Percentiles rank a stretch among this genome's conserved stretches.
Evolutionary conservation across 2,329 filamentous ascomycete genomes (phyloP).

Genomic region (Neonectria ditissima): DNA sequence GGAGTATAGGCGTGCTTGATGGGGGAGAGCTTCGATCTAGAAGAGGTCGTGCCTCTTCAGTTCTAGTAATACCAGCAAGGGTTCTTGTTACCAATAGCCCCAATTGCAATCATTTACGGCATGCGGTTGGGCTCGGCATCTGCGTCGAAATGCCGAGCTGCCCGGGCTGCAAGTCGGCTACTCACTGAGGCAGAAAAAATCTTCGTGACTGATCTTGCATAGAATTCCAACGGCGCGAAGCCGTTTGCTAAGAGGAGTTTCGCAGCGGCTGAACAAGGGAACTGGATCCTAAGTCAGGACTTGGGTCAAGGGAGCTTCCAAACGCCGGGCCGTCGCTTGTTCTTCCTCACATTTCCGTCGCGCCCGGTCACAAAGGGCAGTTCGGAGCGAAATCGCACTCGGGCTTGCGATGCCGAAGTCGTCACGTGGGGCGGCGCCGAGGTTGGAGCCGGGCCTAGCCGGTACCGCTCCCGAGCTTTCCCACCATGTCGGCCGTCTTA

Average conservation of each 20-base stretch:
- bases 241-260: not conserved
- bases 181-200: slow-evolving; percentile 1
- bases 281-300: too few species aligned
- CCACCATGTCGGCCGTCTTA: slow-evolving; percentile 43
- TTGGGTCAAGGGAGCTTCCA: slow-evolving; percentile 3
- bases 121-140: slow-evolving; percentile 20
- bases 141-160: slow-evolving; percentile 16
- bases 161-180: slow-evolving; percentile 25
- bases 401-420: slow-evolving; percentile 21
- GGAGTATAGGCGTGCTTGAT: slow-evolving; percentile 46
- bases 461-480: slow-evolving; percentile 47
- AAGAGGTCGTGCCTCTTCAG: slow-evolving; percentile 21
- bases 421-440: slow-evolving; percentile 56
- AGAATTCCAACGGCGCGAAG: not conserved
- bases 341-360: slow-evolving; percentile 22
- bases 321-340: slow-evolving; percentile 19
- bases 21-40: slow-evolving; percentile 31
- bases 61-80: slow-evolving; percentile 28
- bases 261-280: not conserved
- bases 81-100: slow-evolving; percentile 12
- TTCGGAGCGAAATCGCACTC: slow-evolving; percentile 37
- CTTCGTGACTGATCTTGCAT: not conserved
- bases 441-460: slow-evolving; percentile 60
- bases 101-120: not conserved
- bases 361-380: slow-evolving; percentile 19